Base-by-base conservation (phyloP, 1,284 basidiomycete genomes). In the Apiotrichum akiyoshidainum region DNA sequence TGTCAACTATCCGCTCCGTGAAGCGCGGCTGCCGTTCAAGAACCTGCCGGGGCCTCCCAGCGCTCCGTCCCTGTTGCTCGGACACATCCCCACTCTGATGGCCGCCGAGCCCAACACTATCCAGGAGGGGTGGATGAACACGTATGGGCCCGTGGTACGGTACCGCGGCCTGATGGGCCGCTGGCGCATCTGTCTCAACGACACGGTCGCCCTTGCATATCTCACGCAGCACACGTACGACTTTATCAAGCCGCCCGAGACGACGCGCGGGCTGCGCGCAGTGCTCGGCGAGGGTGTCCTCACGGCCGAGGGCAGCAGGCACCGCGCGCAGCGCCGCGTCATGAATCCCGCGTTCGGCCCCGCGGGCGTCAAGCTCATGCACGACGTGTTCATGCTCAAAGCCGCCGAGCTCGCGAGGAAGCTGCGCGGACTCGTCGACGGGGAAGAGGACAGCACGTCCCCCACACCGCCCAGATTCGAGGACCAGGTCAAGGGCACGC, bases 191-290 rank as follows among this genome's bases (percentile, higher is more conserved):
- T 78, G 85, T 73, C 83, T 84, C 21, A 82, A 81, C 46, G 86
- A 88, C 71, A 81, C 83, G 0, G 73, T 79, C 26, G 85, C 86
- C 0, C 72, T 88, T 19, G 79, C 81, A 2, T 81, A 87, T 60
- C 83, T 89, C 55, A 80, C 88, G 52, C 78, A 78, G 19, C 80
- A 82, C 57, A 80, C 83, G 2, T 85, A 87, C 67, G 79, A 82
- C 35, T 87, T 85, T 68, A 85, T 85, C 14, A 88, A 87, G 70
- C 85, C 86, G 0, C 80, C 83, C 48, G 83, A 84, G 58, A 80
- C 87, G 2, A 75, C 83, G 31, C 81, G 84, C 46, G 80, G 78
- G 50, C 75, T 89, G 45, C 83, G 61, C 1, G 64, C 67, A 40
- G 70, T 77, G 31, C 61, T 79, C 1, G 78, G 78, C 2, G 64